Percentiles rank a stretch among this genome's conserved stretches.
Evolutionary conservation across 352 stramenopile genomes (phyloP).

Genomic region (Aphanomyces stellatus): DNA sequence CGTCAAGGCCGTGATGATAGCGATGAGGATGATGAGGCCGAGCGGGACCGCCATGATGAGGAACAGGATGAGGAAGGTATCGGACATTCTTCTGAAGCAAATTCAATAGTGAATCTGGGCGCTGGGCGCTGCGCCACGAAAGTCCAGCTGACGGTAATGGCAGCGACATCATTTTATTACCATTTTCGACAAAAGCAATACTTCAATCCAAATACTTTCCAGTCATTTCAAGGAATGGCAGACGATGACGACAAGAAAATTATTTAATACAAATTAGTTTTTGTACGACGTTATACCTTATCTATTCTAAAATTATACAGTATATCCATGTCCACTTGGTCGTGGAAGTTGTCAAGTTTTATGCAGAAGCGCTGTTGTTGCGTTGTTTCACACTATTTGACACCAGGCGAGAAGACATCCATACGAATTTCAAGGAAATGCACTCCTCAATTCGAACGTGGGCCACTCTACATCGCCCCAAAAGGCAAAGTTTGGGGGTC

Average conservation of each 20-base stretch:
- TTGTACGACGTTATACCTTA: background rate
- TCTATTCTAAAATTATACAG: background rate
- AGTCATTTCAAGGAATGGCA: too few species aligned
- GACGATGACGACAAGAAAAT: too few species aligned
- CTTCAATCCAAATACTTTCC: too few species aligned
- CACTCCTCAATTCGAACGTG: too few species aligned
- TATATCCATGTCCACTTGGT: too few species aligned
- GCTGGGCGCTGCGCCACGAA: too few species aligned
- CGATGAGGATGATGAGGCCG: background rate
- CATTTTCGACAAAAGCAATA: too few species aligned
- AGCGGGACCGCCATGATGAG: constrained; percentile 8
- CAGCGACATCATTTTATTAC: too few species aligned
- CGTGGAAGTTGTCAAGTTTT: background rate
- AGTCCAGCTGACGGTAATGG: too few species aligned
- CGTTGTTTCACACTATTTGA: background rate
- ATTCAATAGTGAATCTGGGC: background rate
- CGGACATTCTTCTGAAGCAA: background rate
- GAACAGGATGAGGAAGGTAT: constrained; percentile 11
- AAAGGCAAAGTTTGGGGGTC: too few species aligned
- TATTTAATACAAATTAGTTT: background rate
- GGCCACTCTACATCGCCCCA: too few species aligned
- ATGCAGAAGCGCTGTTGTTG: background rate
- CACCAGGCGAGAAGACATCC: background rate
- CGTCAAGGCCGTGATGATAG: background rate
- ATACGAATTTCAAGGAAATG: too few species aligned